Evolutionary conservation across 2,329 filamentous ascomycete species (phyloP).

Genomic region (Didymella sp.): DNA sequence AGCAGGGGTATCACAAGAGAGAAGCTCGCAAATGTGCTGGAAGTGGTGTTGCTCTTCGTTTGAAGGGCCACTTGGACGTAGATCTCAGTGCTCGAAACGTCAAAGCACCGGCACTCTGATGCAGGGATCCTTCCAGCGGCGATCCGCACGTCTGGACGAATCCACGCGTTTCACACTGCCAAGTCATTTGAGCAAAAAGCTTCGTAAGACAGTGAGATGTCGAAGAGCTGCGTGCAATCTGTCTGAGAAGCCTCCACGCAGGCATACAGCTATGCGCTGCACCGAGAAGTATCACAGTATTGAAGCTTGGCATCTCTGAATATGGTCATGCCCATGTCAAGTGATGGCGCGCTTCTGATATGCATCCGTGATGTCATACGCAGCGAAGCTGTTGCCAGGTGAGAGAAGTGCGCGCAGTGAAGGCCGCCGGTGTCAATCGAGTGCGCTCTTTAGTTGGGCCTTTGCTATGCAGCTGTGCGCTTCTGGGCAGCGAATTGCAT

Average conservation of each 20-base stretch:
- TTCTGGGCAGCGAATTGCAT: no score
- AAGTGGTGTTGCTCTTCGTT: slow-evolving; percentile 20
- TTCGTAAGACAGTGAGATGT: slow-evolving; percentile 4
- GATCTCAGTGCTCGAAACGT: slow-evolving; percentile 30
- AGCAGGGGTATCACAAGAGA: slow-evolving; percentile 14
- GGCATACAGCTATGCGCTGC: slow-evolving; percentile 2
- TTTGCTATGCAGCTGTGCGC: not conserved
- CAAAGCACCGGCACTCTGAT: slow-evolving; percentile 28
- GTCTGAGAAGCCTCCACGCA: not conserved
- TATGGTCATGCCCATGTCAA: slow-evolving; percentile 10
- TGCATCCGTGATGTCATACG: slow-evolving; percentile 18
- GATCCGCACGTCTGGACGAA: slow-evolving; percentile 19
- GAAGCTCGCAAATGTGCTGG: slow-evolving; percentile 5
- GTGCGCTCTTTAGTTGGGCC: not conserved
- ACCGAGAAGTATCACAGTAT: slow-evolving; percentile 20
- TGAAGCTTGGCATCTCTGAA: slow-evolving; percentile 29
- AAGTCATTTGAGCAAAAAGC: slow-evolving; percentile 12
- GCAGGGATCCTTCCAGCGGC: slow-evolving; percentile 21
- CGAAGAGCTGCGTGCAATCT: slow-evolving; percentile 12
- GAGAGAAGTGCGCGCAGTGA: not conserved
- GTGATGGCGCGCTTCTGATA: slow-evolving; percentile 19
- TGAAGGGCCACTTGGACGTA: slow-evolving; percentile 23
- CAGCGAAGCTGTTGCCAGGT: not conserved
- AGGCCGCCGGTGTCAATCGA: not conserved
- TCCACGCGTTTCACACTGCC: slow-evolving; percentile 21